Base-by-base conservation (phyloP, 23 red algal species). In the Cyanidium caldarium region DNA sequence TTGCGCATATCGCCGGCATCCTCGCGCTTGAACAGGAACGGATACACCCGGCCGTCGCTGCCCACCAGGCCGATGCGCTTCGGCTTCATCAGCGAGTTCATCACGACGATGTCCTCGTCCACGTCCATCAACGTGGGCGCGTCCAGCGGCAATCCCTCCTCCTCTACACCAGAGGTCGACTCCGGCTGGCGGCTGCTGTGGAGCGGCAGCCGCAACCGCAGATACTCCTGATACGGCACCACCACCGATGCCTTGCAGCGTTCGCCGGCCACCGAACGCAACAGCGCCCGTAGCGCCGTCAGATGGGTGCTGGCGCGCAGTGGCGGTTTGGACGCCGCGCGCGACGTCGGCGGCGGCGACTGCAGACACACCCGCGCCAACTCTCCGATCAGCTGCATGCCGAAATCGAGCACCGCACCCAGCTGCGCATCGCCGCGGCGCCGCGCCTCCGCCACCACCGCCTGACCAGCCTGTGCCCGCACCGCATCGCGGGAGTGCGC, bases 51-150 rank as follows among this genome's bases (percentile, higher is more conserved):
- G 37, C 92, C 92, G 72, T 98, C 92, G 3, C 72, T 85, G 20
- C 83, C 92, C 17, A 85, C 12, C 38, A 98, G 66, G 38, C 73
- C 77, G 33, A 98, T 82, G 0, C 85, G 78, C 65, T 86, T 75
- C 14, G 92, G 92, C 37, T 77, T 68, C 92, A 88, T 98, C 67
- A 98, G 67, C 57, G 84, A 98, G 26, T 66, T 69, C 84, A 88
- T 85, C 23, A 98, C 73, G 3, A 81, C 35, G 57, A 86, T 81
- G 43, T 72, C 40, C 21, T 83, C 81, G 25, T 88, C 84, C 33
- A 84, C 76, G 40, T 80, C 83, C 15, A 68, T 56, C 66, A 95
- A 76, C 26, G 77, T 65, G 5, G 72, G 75, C 17, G 65, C 17
- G 65, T 80, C 73, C 2, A n/a, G 15, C 20, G 67, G 65, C 74